Conservation (phyloP, 169 alveolate genomes). For the Blepharisma undulans region DNA sequence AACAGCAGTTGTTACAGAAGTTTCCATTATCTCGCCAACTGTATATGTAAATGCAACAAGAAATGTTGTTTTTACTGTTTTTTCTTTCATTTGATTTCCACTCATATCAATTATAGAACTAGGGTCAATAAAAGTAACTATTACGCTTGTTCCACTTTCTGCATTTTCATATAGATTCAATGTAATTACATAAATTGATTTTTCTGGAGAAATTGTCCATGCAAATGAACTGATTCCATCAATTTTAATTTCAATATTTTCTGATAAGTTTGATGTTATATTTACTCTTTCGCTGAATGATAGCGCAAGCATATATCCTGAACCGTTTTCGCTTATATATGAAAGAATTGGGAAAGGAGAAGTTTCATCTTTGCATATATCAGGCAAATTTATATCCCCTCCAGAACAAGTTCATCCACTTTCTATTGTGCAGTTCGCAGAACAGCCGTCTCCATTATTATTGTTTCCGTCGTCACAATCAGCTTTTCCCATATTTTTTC, state of each 20-base stretch:
- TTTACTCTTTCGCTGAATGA: not conserved
- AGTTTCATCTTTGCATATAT: not conserved
- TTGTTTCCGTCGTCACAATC: constrained; percentile 37
- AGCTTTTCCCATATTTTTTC: not conserved
- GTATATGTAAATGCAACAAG: not conserved
- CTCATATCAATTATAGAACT: not conserved
- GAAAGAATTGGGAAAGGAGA: not conserved
- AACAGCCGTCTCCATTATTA: constrained; percentile 48
- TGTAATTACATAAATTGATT: not conserved
- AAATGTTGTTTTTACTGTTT: not conserved
- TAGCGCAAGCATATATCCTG: not conserved
- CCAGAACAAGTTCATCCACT: constrained; percentile 26
- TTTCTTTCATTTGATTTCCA: not conserved
- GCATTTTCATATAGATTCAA: not conserved
- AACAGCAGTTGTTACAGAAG: not conserved
- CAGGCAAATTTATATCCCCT: not conserved
- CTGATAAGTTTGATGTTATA: not conserved
- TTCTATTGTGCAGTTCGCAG: constrained; percentile 17
- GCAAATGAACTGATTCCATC: not conserved
- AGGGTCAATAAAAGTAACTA: not conserved
- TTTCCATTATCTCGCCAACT: not conserved
- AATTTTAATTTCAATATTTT: too few species aligned
- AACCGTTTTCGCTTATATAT: not conserved
- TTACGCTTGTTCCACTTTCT: not conserved
- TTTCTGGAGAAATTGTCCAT: not conserved